phyloP scores from a whole-genome alignment of 148 eudicot species.

The Pouteria glomerata region DNA sequence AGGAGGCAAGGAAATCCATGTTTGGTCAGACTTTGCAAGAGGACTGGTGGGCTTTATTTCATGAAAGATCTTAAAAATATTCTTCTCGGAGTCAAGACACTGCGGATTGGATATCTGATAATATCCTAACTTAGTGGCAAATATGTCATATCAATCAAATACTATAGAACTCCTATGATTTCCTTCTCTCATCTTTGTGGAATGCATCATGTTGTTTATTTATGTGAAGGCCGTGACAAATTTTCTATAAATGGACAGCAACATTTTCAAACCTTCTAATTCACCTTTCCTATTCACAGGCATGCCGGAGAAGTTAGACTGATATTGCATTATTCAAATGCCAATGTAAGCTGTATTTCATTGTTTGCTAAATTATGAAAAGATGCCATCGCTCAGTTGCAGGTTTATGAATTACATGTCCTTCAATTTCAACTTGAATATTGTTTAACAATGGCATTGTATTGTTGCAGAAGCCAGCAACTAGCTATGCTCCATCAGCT shows the following conservation, averaged over 20 bases:
- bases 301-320: conserved; percentile 90
- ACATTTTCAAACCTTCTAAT: neutral
- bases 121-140: too few relatives aligned
- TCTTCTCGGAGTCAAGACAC: too few relatives aligned
- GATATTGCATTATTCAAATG: conserved; percentile 68
- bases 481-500: conserved; percentile 49
- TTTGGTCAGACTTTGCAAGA: too few relatives aligned
- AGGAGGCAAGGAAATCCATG: too few relatives aligned
- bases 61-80: too few relatives aligned
- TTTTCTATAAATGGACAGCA: neutral
- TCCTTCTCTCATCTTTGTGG: too few relatives aligned
- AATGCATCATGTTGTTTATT: neutral
- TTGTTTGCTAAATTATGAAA: neutral
- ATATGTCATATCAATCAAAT: too few relatives aligned
- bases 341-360: conserved; percentile 39
- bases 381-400: neutral
- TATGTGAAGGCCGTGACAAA: neutral
- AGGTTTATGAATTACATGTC: neutral
- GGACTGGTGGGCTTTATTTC: too few relatives aligned
- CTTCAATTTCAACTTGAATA: neutral
- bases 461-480: conserved; percentile 42
- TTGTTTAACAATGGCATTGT: neutral
- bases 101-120: too few relatives aligned
- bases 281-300: conserved; percentile 30
- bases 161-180: too few relatives aligned